Evolutionary conservation across 2,329 filamentous ascomycete genomes (phyloP), one percentile per base, ranked within the genome.

Genomic region (Talaromyces sp.): DNA sequence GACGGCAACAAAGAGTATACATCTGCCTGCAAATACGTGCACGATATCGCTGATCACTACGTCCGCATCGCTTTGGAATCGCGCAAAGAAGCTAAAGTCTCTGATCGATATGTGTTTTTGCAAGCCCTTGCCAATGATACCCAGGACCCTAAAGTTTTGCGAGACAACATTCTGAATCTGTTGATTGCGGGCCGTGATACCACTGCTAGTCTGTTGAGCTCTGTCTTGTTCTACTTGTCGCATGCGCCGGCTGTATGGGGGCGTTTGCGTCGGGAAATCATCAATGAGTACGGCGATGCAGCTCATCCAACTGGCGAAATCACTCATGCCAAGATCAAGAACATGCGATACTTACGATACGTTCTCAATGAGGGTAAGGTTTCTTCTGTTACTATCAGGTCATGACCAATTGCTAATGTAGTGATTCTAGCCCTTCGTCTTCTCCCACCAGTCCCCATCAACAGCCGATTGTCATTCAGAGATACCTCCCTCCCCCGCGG

Each of bases 1-100:
- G 56, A 64, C 25, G 52, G 50, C n/a, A 64, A 61, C 13, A 60
- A 64, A n/a, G 62, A 64, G 22, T 64, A 64, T 43, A 65, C 63
- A 5, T 50, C 52, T 57, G 63, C 63, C 5, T 58, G 50, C 31
- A 57, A 58, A 50, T 61, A 62, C 7, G 60, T 65, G n/a, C 63
- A 65, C 60, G 58, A 50, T 11, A 50, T 65, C 43, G 54, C 54
- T 1, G 64, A 66, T 15, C 82, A 83, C n/a, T 94, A 89, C 77
- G 91, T 96, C 72, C 89, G 92, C 60, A 81, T 84, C 15, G 85
- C 90, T 0, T 84, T 95, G 7, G 80, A 81, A 3, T 83, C 94
- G 25, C 85, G 84, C 3, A 84, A 85, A 0, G 84, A 86, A 13
- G 89, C 94, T 74, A 84, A 93, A 4, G 69, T 70, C 47, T 71